Base-by-base conservation (phyloP, 2,329 filamentous ascomycete species). In the Aspergillus tubingensis region DNA sequence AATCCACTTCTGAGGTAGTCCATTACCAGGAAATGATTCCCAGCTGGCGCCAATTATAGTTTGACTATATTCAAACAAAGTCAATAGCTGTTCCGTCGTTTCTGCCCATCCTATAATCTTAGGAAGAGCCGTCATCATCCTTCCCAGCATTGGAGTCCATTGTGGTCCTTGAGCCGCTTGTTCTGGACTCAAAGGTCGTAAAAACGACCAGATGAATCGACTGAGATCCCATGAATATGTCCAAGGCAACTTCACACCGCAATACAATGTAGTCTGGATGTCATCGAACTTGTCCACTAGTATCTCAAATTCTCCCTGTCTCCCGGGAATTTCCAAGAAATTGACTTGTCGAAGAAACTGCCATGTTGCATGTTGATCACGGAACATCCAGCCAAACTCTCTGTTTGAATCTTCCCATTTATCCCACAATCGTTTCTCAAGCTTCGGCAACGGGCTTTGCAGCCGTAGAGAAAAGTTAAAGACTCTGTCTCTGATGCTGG, bases 201-300 rank as follows among this genome's bases (percentile, higher is more conserved):
- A 23, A 15, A 59, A 59, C 10, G 52, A 49, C 36, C 58, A 59
- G 52, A 23, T 44, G 43, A 59, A 54, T 17, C n/a, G 57, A 25
- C 38, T 23, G 8, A 59, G n/a, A 21, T 59, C 50, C 57, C 57
- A 59, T 13, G 49, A n/a, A 19, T 54, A 59, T 7, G 19, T 17
- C 2, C 19, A 13, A 11, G 57, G 30, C 2, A 41, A 23, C 3
- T 19, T 11, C 13, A 2, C 21, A 6, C 50, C 39, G n/a, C 13
- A 39, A 11, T 57, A 21, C 4, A 11, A 19, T 5, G 25, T 21
- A n/a, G 27, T 19, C 17, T 3, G 17, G 27, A 32, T 13, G 30
- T 32, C 30, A 32, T 32, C 30, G 3, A 32, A 32, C 21, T 27
- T 27, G 25, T 27, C 25, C 25, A 27, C 25, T 27, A 27, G 25